Conservation (phyloP, 345 rosid species). For the Crucihimalaya himalaica region DNA sequence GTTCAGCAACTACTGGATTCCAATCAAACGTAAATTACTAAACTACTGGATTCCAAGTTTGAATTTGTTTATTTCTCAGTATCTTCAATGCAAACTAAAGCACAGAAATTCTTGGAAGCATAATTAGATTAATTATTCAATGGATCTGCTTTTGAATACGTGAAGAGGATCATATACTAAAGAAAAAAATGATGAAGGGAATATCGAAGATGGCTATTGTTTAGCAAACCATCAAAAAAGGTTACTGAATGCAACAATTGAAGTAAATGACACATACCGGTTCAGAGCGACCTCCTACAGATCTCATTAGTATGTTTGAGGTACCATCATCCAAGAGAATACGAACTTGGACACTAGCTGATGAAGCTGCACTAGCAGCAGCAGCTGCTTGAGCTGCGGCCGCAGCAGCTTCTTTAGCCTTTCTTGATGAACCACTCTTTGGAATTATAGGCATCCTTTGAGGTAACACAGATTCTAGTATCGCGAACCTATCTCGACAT, state of each 20-base stretch:
- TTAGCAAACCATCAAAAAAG: neutral
- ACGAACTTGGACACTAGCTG: slow-evolving; percentile 97
- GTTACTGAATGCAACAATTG: neutral
- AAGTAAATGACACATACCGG: slow-evolving; percentile 59
- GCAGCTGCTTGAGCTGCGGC: slow-evolving; percentile 98
- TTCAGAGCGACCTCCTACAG: slow-evolving; percentile 87
- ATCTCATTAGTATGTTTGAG: slow-evolving; percentile 93
- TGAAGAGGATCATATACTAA: neutral
- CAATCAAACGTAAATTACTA: slow-evolving; percentile 13
- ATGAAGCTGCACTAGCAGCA: slow-evolving; percentile 91
- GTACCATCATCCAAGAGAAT: slow-evolving; percentile 98
- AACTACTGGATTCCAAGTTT: slow-evolving; percentile 1
- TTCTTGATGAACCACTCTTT: slow-evolving; percentile 87
- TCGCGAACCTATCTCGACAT: slow-evolving; percentile 90
- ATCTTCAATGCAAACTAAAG: slow-evolving; percentile 7
- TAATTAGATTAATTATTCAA: slow-evolving; percentile 12
- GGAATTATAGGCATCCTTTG: slow-evolving; percentile 89
- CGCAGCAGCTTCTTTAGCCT: slow-evolving; percentile 96
- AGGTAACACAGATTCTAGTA: slow-evolving; percentile 77
- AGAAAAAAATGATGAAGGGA: neutral
- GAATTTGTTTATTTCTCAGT: neutral
- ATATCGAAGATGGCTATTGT: neutral
- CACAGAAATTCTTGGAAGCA: slow-evolving; percentile 20
- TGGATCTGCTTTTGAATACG: slow-evolving; percentile 10
- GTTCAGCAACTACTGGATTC: slow-evolving; percentile 17